Conservation (phyloP, 805 yeast species). For the Metschnikowia henanensis region DNA sequence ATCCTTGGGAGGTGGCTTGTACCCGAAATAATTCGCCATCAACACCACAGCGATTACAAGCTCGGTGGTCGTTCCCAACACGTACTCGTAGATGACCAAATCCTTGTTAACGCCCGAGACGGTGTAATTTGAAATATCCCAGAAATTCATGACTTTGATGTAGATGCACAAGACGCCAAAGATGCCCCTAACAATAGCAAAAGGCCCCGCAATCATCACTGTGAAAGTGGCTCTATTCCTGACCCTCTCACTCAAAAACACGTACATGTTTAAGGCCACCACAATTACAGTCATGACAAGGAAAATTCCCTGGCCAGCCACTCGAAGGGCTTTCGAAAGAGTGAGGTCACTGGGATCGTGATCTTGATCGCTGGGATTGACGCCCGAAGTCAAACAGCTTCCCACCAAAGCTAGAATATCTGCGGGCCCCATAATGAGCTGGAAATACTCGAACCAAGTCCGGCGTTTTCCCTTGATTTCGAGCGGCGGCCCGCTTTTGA, state of each 20-base stretch:
- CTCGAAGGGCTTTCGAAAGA: conserved; percentile 27
- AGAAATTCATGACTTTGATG: conserved; percentile 34
- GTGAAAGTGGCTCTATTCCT: conserved; percentile 19
- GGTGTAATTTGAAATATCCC: conserved; percentile 27
- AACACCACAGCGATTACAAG: conserved; percentile 18
- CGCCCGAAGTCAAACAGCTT: conserved; percentile 30
- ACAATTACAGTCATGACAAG: conserved; percentile 24
- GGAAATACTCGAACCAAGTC: conserved; percentile 19
- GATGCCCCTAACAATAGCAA: conserved; percentile 35
- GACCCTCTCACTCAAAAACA: conserved; percentile 21
- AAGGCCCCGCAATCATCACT: conserved; percentile 30
- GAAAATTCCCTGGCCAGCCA: conserved; percentile 34
- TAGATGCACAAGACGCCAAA: conserved; percentile 36
- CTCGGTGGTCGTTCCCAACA: conserved; percentile 39
- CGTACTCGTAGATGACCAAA: conserved; percentile 34
- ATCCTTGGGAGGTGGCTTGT: neutral
- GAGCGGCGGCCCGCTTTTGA: conserved; percentile 4
- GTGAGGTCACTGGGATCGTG: conserved; percentile 4
- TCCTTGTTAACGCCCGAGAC: conserved; percentile 21
- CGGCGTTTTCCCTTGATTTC: neutral
- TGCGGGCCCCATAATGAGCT: conserved; percentile 30
- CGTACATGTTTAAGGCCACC: conserved; percentile 21
- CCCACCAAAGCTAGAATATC: conserved; percentile 34
- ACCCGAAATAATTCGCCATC: conserved; percentile 9
- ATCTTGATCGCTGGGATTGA: conserved; percentile 12